Conservation (phyloP, 306 rosid species). For the Inga laurina region DNA sequence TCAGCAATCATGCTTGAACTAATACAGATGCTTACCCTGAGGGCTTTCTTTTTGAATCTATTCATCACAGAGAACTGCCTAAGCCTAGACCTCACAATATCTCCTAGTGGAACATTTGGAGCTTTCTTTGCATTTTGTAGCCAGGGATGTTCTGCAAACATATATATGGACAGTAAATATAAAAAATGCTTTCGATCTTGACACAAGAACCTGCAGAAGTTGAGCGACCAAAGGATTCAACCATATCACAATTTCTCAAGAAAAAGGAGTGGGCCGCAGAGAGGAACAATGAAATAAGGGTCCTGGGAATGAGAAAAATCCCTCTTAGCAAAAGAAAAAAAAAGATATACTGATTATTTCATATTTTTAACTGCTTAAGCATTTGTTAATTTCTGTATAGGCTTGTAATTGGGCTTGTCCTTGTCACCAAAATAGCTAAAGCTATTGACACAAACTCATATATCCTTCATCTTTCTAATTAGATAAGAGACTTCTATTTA, state of each 20-base stretch:
- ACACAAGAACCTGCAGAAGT: conserved; percentile 11
- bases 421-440: not conserved
- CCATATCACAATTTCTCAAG: not conserved
- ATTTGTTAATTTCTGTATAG: not conserved
- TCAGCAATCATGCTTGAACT: conserved; percentile 30
- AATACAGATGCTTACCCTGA: conserved; percentile 69
- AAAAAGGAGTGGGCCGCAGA: not conserved
- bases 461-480: not conserved
- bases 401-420: not conserved
- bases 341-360: not conserved
- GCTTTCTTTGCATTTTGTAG: conserved; percentile 94
- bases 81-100: conserved; percentile 94
- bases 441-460: not conserved
- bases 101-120: conserved; percentile 93
- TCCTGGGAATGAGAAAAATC: conserved; percentile 10
- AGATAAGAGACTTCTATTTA: not conserved
- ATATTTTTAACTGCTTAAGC: conserved; percentile 1
- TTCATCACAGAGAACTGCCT: conserved; percentile 97
- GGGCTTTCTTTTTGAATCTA: conserved; percentile 95
- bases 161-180: conserved; percentile 23
- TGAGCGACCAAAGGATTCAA: conserved; percentile 6
- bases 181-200: conserved; percentile 8
- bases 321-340: not conserved
- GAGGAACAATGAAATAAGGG: not conserved
- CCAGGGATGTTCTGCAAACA: conserved; percentile 91